A percentile compares a stretch with the other conserved stretches of the same genome.
These are phyloP conservation scores for Pythium rishiriense DNA, from an alignment of 352 stramenopile species.

Conservation along the genomic window DNA sequence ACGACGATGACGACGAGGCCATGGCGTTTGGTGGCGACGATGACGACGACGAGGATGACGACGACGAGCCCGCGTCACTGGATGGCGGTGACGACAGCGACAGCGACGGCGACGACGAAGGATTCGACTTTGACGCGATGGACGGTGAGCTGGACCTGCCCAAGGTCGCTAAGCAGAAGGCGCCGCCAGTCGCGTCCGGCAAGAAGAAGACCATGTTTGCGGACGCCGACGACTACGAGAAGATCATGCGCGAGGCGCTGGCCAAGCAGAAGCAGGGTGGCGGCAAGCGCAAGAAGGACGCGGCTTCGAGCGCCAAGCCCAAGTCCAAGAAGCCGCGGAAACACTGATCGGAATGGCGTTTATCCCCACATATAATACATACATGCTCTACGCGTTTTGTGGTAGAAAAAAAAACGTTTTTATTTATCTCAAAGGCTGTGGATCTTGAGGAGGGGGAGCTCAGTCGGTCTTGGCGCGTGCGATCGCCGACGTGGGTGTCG, in stretches of 20 bases:
- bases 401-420: too few relatives aligned
- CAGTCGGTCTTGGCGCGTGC: conserved; percentile 62
- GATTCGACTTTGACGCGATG: conserved; percentile 50
- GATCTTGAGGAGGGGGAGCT: too few relatives aligned
- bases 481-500: conserved; percentile 17
- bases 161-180: conserved; percentile 60
- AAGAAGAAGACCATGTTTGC: conserved; percentile 78
- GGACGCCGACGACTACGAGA: conserved; percentile 75
- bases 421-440: too few relatives aligned
- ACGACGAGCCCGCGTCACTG: conserved; percentile 23
- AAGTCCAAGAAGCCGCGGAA: conserved; percentile 26
- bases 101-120: conserved; percentile 21
- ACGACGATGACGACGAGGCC: conserved; percentile 51
- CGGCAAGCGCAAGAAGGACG: conserved; percentile 41
- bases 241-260: conserved; percentile 64
- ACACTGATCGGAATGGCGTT: conserved; percentile 15
- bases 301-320: neutral
- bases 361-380: neutral
- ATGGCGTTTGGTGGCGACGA: conserved; percentile 37
- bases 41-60: conserved; percentile 38
- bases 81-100: conserved; percentile 20
- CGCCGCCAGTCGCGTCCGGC: conserved; percentile 30
- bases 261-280: conserved; percentile 44
- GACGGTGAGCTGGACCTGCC: conserved; percentile 35
- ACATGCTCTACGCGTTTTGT: neutral